Evolutionary conservation across 139 green algal genomes (phyloP), one percentile per base, ranked within the genome.

Genomic region (Chlamydomonas asymmetrica): DNA sequence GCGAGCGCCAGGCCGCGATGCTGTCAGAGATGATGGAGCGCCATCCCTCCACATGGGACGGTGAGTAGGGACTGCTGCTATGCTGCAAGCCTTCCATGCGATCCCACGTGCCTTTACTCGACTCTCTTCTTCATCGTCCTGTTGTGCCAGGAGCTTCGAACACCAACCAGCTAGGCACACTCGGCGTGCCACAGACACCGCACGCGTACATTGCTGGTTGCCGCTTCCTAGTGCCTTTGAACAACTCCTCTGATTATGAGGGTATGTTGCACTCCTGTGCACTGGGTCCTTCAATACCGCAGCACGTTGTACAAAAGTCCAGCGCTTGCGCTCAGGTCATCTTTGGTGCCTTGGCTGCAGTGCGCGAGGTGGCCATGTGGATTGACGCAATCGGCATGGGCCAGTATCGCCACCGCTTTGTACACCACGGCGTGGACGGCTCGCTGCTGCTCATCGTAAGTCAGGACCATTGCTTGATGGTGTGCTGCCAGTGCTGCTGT

Each of bases 371-470:
- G 29, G 88, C 82, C 56, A 77, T 87, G 52, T 95, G 88, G 88
- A 52, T 92, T 31, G 89, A 92, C 13, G 63, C 74, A 56, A 83
- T 94, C 10, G 89, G 89, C 9, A 67, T 95, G 62, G 78, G 78
- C 16, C 88, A 92, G 74, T 93, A 94, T 78, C 76, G 89, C 39
- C 75, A 81, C 41, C 83, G 83, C 25, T 93, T 95, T 69, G 66
- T 91, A 68, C 89, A 94, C 80, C 75, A 92, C 68, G 74, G 63
- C 23, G 65, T 94, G 1, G 65, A 80, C 63, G 90, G 90, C 56
- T 4, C 7, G 7, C 74, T 93, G 69, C 82, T 93, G 57, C 70
- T 92, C 32, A 38, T 39, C 4, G 74, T 94, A 13, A 88, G 59
- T 4, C 71, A 85, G 7, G 68, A 78, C n/a, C n/a, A n/a, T n/a